These are phyloP conservation scores for Pseudogymnoascus sp. DNA, from an alignment of 2,329 filamentous ascomycete species.

Conservation along the genomic window DNA sequence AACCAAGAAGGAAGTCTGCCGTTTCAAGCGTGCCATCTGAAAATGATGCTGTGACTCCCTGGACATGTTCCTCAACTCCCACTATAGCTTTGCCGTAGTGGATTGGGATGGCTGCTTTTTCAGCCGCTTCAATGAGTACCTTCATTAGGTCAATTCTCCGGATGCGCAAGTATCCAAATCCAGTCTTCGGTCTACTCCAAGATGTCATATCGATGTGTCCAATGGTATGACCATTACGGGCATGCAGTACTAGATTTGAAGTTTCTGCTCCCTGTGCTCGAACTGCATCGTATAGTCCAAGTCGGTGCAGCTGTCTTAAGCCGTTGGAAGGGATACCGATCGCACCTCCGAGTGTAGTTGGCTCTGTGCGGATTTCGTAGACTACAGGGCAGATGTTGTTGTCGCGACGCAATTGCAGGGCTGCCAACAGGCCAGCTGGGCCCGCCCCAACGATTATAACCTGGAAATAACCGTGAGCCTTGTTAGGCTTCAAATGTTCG, in stretches of 20 bases:
- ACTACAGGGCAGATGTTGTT: constrained; percentile 21
- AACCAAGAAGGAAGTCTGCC: constrained; percentile 31
- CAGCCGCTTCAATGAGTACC: constrained; percentile 23
- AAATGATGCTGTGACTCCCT: constrained; percentile 23
- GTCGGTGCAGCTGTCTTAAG: constrained; percentile 22
- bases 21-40: constrained; percentile 24
- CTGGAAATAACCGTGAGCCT: background rate
- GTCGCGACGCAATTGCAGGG: constrained; percentile 13
- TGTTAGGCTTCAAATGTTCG: too few species aligned
- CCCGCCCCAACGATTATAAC: constrained; percentile 17
- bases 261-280: constrained; percentile 15
- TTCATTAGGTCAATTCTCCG: constrained; percentile 26
- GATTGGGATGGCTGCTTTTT: constrained; percentile 22
- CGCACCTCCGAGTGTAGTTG: constrained; percentile 28
- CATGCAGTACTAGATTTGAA: constrained; percentile 21
- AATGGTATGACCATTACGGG: constrained; percentile 18
- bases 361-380: constrained; percentile 26
- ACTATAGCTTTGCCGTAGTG: constrained; percentile 22
- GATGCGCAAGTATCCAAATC: constrained; percentile 28
- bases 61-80: constrained; percentile 20
- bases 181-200: constrained; percentile 20
- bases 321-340: constrained; percentile 28
- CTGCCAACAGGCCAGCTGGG: constrained; percentile 15
- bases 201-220: constrained; percentile 16
- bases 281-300: constrained; percentile 24